Conservation (phyloP, 352 stramenopile species). For the Globisporangium emineosum region DNA sequence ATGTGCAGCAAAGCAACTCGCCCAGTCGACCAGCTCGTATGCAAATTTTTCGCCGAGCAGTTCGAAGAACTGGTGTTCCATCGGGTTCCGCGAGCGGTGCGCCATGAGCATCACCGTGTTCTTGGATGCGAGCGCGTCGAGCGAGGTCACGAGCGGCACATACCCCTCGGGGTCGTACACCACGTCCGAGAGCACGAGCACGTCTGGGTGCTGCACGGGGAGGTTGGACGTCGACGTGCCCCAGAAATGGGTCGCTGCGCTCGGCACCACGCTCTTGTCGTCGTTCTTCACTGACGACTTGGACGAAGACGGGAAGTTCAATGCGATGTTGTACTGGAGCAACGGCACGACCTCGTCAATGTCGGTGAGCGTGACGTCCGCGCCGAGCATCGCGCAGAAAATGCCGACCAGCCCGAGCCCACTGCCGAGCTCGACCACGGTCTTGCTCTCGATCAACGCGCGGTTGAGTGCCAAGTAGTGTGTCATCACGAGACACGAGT, state of each 20-base stretch:
- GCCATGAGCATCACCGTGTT: conserved; percentile 68
- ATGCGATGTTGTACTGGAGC: conserved; percentile 71
- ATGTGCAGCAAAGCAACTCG: conserved; percentile 11
- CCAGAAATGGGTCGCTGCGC: conserved; percentile 53
- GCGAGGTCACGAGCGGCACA: conserved; percentile 54
- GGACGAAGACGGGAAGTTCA: conserved; percentile 41
- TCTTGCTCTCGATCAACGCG: conserved; percentile 37
- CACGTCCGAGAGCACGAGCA: conserved; percentile 76
- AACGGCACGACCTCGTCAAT: conserved; percentile 74
- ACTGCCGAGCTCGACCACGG: conserved; percentile 71
- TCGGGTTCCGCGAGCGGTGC: conserved; percentile 72
- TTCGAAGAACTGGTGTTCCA: conserved; percentile 82
- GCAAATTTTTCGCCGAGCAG: conserved; percentile 42
- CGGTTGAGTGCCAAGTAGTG: conserved; percentile 45
- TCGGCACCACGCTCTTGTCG: conserved; percentile 10
- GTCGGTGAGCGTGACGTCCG: conserved; percentile 63
- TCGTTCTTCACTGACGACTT: background rate
- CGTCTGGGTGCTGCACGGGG: conserved; percentile 35
- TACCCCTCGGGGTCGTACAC: conserved; percentile 82
- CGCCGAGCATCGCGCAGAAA: conserved; percentile 62
- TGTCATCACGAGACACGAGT: conserved; percentile 75
- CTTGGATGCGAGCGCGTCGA: conserved; percentile 35
- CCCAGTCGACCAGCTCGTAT: conserved; percentile 49
- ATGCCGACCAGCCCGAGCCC: conserved; percentile 75
- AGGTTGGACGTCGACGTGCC: conserved; percentile 39